Base-by-base conservation (phyloP, 495 filamentous ascomycete genomes). In the Hypomontagnella monticulosa region DNA sequence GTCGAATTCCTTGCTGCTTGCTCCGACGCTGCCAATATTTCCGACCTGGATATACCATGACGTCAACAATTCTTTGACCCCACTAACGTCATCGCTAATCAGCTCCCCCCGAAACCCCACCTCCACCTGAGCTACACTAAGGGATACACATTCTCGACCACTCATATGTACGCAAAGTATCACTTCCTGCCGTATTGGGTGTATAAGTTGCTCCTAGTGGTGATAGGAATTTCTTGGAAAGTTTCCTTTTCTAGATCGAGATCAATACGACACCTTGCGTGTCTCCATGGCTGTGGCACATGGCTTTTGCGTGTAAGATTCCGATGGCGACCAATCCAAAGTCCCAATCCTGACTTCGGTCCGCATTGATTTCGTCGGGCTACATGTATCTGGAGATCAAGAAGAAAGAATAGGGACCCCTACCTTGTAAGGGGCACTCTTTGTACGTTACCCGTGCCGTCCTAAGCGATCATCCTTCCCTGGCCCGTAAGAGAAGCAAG, bases 41-140 rank as follows among this genome's bases (percentile, higher is more conserved):
- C 54, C 36, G 54, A 48, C 15, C 23, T 49, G 15, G 30, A 18
- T 44, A 53, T 10, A 50, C 20, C 42, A 50, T 69, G 66, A 69
- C 66, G 66, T 69, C 61, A 55, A 61, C 12, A 51, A 11, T 20
- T 42, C 54, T 46, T 44, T 54, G 19, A 61, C 61, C 61, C 66
- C 66, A 57, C 66, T 51, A 57, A 69, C 66, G 66, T 69, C 66
- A 69, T 69, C 66, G 47, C 30, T 10, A 15, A 46, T 59, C 64
- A 44, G n/a, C 32, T 44, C 46, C 40, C 27, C 48, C 50, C 19
- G 55, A 38, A 38, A 38, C 63, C 52, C 55, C 27, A 48, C 15
- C 1, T 23, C 32, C 41, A 19, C 8, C 7, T 42, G 7, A 3
- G 3, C 37, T n/a, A 19, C 9, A 9, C 37, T 43, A 10, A 44